Evolutionary conservation across 2,329 filamentous ascomycete genomes (phyloP).

Genomic region (Coniochaeta hoffmannii): DNA sequence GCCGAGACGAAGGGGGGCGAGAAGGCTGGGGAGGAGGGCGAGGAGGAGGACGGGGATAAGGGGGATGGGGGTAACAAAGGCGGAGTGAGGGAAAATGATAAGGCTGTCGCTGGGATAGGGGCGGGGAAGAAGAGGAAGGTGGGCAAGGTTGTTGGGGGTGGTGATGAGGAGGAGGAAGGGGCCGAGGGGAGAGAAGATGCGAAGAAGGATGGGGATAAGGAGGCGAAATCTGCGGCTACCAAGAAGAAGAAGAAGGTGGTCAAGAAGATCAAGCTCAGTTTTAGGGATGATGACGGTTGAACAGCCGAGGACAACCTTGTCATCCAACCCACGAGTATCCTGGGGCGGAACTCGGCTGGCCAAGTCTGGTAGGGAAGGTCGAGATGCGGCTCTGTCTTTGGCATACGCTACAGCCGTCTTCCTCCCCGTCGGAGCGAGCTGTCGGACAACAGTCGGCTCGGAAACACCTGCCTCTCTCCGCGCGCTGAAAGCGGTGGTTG

Average conservation of each 20-base stretch:
- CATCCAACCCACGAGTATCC: too few relatives aligned
- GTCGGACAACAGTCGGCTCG: too few relatives aligned
- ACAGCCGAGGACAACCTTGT: constrained; percentile 9
- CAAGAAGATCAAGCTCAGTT: constrained; percentile 62
- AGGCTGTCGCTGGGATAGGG: constrained; percentile 32
- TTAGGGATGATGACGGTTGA: constrained; percentile 51
- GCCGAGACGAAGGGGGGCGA: constrained; percentile 16
- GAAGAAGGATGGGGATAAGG: constrained; percentile 3
- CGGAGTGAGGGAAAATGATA: constrained; percentile 18
- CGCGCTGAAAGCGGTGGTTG: too few relatives aligned
- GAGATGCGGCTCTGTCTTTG: too few relatives aligned
- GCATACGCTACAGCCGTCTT: too few relatives aligned
- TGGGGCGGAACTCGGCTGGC: too few relatives aligned
- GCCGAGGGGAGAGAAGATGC: constrained; percentile 8
- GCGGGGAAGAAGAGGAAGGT: constrained; percentile 48
- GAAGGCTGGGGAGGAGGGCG: constrained; percentile 15
- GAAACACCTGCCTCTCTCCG: too few relatives aligned
- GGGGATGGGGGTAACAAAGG: constrained; percentile 25
- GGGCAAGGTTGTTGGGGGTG: constrained; percentile 36
- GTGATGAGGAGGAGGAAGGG: constrained; percentile 6
- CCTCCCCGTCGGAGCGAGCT: too few relatives aligned
- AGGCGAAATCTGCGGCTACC: constrained; percentile 12
- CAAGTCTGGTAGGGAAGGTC: too few relatives aligned
- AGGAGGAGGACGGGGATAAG: constrained; percentile 16
- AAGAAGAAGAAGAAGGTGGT: constrained; percentile 51